Conservation (phyloP, 2,329 filamentous ascomycete species). For the Verticillium longisporum region DNA sequence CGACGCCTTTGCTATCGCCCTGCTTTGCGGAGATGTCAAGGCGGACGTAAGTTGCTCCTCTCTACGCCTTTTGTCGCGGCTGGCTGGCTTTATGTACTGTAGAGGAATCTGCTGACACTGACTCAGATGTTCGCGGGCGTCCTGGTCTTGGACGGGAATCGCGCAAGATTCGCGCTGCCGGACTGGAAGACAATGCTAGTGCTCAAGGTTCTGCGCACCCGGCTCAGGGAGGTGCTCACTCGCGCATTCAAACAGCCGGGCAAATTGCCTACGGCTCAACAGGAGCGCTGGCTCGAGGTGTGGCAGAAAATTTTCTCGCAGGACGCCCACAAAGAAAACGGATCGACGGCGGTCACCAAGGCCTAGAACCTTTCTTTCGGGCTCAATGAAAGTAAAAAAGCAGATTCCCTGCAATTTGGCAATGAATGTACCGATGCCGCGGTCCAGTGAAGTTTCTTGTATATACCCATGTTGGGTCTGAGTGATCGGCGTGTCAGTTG, state of each 20-base stretch:
- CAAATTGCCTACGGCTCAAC: slow-evolving; percentile 55
- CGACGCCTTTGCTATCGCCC: slow-evolving; percentile 73
- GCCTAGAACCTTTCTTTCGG: slow-evolving; percentile 9
- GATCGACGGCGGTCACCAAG: slow-evolving; percentile 19
- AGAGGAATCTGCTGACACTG: neutral
- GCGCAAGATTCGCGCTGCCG: slow-evolving; percentile 72
- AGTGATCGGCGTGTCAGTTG: neutral
- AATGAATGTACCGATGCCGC: neutral
- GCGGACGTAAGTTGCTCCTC: slow-evolving; percentile 57
- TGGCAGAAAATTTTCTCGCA: slow-evolving; percentile 65
- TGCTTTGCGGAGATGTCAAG: slow-evolving; percentile 83
- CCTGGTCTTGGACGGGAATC: slow-evolving; percentile 79
- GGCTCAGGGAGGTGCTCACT: slow-evolving; percentile 69
- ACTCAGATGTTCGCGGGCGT: slow-evolving; percentile 79
- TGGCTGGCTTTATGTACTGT: no score
- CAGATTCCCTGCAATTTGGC: neutral
- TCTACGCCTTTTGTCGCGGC: neutral
- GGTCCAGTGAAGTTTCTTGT: neutral
- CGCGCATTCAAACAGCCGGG: slow-evolving; percentile 63
- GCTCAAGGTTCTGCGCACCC: slow-evolving; percentile 71
- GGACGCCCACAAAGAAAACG: slow-evolving; percentile 31
- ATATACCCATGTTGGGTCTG: neutral
- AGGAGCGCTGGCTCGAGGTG: slow-evolving; percentile 66
- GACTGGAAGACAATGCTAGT: slow-evolving; percentile 90
- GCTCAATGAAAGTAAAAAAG: slow-evolving; percentile 4